phyloP scores from a whole-genome alignment of 2,329 filamentous ascomycete genomes.

The Aaosphaeria arxii region DNA sequence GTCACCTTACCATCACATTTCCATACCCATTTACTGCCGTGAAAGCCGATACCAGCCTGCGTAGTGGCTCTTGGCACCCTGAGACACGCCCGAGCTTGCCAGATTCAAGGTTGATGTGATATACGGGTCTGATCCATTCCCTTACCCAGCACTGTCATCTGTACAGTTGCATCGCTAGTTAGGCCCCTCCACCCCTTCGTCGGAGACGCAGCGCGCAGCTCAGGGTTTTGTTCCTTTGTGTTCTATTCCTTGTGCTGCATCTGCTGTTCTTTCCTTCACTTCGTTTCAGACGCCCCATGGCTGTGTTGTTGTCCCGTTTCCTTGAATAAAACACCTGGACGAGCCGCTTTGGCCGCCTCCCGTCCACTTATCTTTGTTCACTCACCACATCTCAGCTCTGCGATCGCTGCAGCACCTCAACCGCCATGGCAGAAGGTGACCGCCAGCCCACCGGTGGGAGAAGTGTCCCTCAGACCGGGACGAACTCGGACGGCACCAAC shows the following conservation, averaged over 20 bases:
- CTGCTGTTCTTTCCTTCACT: conserved; percentile 6
- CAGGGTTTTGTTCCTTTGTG: too few species aligned
- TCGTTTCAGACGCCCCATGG: conserved; percentile 7
- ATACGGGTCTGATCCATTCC: conserved; percentile 6
- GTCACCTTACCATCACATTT: too few species aligned
- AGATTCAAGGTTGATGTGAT: conserved; percentile 10
- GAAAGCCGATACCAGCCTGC: not conserved
- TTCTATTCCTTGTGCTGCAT: conserved; percentile 1
- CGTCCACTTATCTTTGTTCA: too few species aligned
- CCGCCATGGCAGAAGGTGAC: conserved; percentile 30
- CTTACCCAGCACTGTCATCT: conserved; percentile 16
- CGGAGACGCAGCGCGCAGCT: conserved; percentile 1
- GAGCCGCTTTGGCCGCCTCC: too few species aligned
- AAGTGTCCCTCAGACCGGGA: conserved; percentile 14
- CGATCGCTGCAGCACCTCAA: conserved; percentile 6
- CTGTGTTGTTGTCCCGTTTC: not conserved
- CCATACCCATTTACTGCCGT: not conserved
- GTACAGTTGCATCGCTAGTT: conserved; percentile 11
- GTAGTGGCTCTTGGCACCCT: not conserved
- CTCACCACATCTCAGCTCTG: not conserved
- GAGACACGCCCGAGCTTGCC: conserved; percentile 1
- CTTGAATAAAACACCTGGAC: too few species aligned
- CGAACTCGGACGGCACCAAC: conserved; percentile 12
- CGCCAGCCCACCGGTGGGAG: conserved; percentile 19
- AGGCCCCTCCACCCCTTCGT: conserved; percentile 5